Evolutionary conservation across 2,329 filamentous ascomycete genomes (phyloP).

Genomic region (Calcarisporium arbuscula): DNA sequence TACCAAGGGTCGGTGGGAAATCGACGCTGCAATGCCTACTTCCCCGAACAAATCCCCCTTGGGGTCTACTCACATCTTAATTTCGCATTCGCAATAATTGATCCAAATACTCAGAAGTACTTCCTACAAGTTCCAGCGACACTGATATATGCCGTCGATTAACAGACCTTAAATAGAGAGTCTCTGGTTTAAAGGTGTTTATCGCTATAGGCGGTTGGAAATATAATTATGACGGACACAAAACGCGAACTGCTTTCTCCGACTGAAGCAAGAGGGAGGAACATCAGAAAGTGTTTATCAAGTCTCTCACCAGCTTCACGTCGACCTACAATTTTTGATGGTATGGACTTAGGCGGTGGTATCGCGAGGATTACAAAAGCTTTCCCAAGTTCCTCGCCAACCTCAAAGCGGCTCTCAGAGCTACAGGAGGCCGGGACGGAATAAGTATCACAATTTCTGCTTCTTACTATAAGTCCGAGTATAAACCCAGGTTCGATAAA

Average conservation of each 20-base stretch:
- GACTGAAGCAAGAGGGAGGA: neutral
- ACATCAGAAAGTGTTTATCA: constrained; percentile 1
- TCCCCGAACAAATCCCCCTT: constrained; percentile 16
- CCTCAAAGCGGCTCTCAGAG: neutral
- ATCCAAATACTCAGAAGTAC: constrained; percentile 18
- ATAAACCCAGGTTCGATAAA: no score
- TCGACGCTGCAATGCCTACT: constrained; percentile 15
- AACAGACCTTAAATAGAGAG: neutral
- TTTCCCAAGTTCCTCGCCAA: neutral
- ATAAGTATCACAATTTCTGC: neutral
- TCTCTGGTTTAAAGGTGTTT: constrained; percentile 1
- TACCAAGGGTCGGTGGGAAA: constrained; percentile 20
- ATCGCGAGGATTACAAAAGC: no score
- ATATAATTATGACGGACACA: no score
- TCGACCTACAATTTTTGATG: neutral
- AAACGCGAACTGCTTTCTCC: neutral
- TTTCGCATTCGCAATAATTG: constrained; percentile 26
- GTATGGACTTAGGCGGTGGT: no score
- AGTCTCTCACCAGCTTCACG: constrained; percentile 1
- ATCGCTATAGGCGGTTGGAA: constrained; percentile 4
- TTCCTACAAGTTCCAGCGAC: neutral
- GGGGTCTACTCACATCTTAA: constrained; percentile 25
- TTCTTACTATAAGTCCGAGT: no score
- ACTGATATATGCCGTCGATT: no score
- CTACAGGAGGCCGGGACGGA: neutral